Percentiles rank a stretch among this genome's conserved stretches.
Conservation (phyloP, 495 filamentous ascomycete genomes). For the Aspergillus funiculosus region DNA sequence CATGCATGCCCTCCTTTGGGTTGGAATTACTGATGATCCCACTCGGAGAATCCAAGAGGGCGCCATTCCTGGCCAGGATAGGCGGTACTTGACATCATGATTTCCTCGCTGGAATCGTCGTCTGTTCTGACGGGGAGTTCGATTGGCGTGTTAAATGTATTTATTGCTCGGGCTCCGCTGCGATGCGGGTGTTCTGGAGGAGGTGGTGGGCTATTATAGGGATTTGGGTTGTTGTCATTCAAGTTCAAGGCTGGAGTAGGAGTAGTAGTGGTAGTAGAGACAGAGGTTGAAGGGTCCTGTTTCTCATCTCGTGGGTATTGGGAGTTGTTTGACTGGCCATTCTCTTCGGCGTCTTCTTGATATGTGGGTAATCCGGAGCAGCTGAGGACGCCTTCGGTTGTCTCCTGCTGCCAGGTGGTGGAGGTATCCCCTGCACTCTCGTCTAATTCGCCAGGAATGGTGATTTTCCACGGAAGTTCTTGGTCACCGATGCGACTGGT, state of each 20-base stretch:
- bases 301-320: conserved; percentile 5
- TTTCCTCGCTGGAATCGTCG: conserved; percentile 50
- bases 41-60: conserved; percentile 39
- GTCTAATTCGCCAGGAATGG: conserved; percentile 23
- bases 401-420: conserved; percentile 6
- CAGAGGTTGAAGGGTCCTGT: neutral
- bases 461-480: conserved; percentile 27
- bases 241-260: too few species aligned
- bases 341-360: conserved; percentile 15
- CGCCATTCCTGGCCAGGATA: conserved; percentile 84
- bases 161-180: conserved; percentile 20
- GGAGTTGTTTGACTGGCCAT: neutral
- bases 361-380: conserved; percentile 14
- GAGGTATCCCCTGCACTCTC: neutral
- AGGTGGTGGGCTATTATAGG: too few species aligned
- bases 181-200: conserved; percentile 24
- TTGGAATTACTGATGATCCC: conserved; percentile 20
- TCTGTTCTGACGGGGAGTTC: conserved; percentile 36
- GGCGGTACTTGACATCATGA: conserved; percentile 68
- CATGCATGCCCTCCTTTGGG: neutral
- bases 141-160: conserved; percentile 24
- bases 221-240: conserved; percentile 3
- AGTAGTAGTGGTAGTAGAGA: neutral
- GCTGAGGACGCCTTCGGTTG: conserved; percentile 8
- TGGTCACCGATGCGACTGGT: conserved; percentile 28